Conservation (phyloP, 2,329 filamentous ascomycete species). For the Daldinia eschscholtzii region DNA sequence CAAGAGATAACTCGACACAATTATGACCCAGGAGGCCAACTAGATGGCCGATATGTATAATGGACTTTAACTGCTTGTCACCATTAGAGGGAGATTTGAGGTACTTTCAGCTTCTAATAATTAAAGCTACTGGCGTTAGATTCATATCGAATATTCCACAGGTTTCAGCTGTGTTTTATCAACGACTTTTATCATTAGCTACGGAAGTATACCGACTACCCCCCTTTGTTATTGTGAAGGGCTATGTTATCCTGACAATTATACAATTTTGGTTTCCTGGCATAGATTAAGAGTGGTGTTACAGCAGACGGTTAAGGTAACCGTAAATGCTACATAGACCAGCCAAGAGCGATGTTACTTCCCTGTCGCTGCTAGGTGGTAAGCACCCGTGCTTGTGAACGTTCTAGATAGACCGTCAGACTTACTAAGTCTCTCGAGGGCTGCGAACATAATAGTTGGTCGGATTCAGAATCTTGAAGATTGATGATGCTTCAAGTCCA, state of each 20-base stretch:
- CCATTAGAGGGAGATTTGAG: not conserved
- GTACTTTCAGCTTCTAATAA: not conserved
- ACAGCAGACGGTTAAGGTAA: not conserved
- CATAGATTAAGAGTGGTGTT: not conserved
- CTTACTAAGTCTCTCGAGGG: constrained; percentile 1
- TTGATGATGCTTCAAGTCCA: not conserved
- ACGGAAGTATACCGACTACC: not conserved
- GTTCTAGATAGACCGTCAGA: not conserved
- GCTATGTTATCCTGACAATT: not conserved
- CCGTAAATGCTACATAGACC: not conserved
- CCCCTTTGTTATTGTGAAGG: not conserved
- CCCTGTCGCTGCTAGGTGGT: not conserved
- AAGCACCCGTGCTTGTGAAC: not conserved
- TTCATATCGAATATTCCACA: not conserved
- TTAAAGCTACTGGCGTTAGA: not conserved
- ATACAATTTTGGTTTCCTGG: not conserved
- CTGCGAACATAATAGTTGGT: not conserved
- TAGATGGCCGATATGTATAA: not conserved
- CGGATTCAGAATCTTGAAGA: not conserved
- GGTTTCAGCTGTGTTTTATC: not conserved
- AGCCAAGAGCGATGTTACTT: not conserved
- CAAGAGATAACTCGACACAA: not conserved
- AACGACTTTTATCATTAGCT: constrained; percentile 4
- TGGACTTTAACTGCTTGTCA: not conserved
- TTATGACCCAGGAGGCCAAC: not conserved